A percentile compares a stretch with the other conserved stretches of the same genome.
Conservation (phyloP, 139 green algal species). For the Chlorella sp. region DNA sequence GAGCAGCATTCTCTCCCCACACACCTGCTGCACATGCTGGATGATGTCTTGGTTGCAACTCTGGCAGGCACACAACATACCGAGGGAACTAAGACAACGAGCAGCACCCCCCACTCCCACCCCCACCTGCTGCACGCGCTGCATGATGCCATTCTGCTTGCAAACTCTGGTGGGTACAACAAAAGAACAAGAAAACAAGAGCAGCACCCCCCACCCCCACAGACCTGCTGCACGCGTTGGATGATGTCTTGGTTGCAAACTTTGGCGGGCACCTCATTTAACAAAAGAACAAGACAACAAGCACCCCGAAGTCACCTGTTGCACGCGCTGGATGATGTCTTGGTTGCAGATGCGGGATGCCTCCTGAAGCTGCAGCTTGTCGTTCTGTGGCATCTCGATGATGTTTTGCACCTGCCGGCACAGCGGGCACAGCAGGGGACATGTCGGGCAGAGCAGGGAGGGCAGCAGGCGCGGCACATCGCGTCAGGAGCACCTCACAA, state of each 20-base stretch:
- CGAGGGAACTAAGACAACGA: too few species aligned
- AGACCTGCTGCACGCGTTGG: too few species aligned
- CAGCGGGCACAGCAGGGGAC: not conserved
- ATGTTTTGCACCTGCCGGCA: conserved; percentile 83
- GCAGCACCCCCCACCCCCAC: too few species aligned
- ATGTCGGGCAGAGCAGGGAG: not conserved
- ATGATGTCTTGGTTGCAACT: too few species aligned
- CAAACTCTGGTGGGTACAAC: too few species aligned
- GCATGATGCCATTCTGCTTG: too few species aligned
- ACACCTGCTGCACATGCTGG: conserved; percentile 82
- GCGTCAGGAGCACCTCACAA: not conserved
- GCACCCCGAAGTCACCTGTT: conserved; percentile 49
- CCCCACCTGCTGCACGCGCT: conserved; percentile 87
- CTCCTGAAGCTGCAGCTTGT: conserved; percentile 88
- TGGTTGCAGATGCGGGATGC: conserved; percentile 95
- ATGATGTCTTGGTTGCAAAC: too few species aligned
- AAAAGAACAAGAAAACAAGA: too few species aligned
- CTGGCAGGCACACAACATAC: too few species aligned
- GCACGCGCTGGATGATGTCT: conserved; percentile 92
- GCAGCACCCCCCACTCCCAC: too few species aligned
- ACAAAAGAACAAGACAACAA: too few species aligned
- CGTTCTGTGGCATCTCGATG: conserved; percentile 95
- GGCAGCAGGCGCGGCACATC: not conserved
- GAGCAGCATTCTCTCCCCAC: not conserved
- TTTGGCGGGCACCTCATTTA: not conserved